Conservation (phyloP, 129 eudicot genomes). For the Calendula officinalis region DNA sequence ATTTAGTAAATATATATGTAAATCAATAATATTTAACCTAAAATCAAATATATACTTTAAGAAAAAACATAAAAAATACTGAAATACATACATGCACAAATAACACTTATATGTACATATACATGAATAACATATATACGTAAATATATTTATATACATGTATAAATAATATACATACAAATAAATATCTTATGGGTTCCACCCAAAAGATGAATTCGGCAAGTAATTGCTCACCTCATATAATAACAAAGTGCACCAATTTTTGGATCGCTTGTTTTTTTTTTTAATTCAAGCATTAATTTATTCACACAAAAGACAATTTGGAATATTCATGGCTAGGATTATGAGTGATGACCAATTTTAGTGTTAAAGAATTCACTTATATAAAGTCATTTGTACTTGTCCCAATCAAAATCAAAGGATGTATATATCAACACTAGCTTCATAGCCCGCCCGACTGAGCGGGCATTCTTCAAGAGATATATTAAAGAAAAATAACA, state of each 20-base stretch:
- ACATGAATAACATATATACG: neutral
- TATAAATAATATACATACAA: neutral
- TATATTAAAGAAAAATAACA: too few species aligned
- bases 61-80: too few species aligned
- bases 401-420: neutral
- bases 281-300: neutral
- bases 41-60: neutral
- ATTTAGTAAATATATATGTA: too few species aligned
- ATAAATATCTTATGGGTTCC: neutral
- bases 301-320: neutral
- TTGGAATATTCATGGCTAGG: neutral
- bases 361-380: neutral
- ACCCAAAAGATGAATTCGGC: too few species aligned
- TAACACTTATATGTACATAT: neutral
- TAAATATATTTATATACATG: neutral
- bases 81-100: neutral
- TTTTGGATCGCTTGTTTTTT: neutral
- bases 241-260: neutral
- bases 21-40: too few species aligned
- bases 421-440: neutral
- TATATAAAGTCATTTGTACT: neutral
- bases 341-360: conserved; percentile 6
- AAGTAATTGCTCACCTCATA: too few species aligned
- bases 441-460: too few species aligned
- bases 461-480: too few species aligned